Conservation (phyloP, 169 alveolate genomes). For the Cryptosporidium bovis region DNA sequence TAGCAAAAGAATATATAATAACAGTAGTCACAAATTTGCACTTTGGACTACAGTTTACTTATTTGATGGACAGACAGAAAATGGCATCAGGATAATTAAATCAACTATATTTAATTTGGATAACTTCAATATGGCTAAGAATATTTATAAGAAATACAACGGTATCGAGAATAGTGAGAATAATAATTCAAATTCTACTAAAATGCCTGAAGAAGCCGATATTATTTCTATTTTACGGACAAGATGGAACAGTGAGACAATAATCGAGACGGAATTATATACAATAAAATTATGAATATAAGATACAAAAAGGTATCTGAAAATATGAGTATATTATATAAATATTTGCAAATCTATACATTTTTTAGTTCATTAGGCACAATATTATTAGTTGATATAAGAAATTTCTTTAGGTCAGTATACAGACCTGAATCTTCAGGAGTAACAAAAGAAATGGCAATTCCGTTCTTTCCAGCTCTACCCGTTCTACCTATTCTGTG, state of each 20-base stretch:
- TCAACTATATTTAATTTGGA: slow-evolving; percentile 35
- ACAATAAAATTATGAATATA: background rate
- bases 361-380: slow-evolving; percentile 91
- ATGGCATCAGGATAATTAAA: slow-evolving; percentile 10
- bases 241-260: slow-evolving; percentile 54
- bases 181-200: background rate
- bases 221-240: slow-evolving; percentile 40
- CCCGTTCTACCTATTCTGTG: slow-evolving; percentile 97
- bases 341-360: background rate
- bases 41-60: slow-evolving; percentile 31
- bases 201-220: slow-evolving; percentile 29
- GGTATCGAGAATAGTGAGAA: background rate
- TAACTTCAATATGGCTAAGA: background rate
- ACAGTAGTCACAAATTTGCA: background rate
- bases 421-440: slow-evolving; percentile 90
- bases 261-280: slow-evolving; percentile 7
- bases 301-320: background rate
- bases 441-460: slow-evolving; percentile 94
- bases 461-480: slow-evolving; percentile 97
- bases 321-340: background rate
- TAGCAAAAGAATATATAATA: slow-evolving; percentile 7
- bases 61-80: slow-evolving; percentile 35
- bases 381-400: slow-evolving; percentile 87
- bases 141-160: background rate
- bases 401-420: slow-evolving; percentile 91